phyloP scores from a whole-genome alignment of 2,329 filamentous ascomycete species.

The Stachybotrys elegans region DNA sequence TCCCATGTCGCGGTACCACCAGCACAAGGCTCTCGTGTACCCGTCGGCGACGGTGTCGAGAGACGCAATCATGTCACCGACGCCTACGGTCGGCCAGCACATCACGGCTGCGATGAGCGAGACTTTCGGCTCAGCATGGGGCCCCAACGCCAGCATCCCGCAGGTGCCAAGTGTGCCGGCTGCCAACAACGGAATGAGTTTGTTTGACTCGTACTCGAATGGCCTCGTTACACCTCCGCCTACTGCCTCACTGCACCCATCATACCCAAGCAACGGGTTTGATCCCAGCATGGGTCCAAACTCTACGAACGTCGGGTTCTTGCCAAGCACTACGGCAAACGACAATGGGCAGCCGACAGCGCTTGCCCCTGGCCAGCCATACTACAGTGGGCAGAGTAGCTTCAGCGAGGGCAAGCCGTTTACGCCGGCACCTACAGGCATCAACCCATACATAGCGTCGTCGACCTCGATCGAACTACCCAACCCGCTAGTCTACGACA shows the following conservation, averaged over 20 bases:
- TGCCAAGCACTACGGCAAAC: conserved; percentile 21
- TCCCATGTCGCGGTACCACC: conserved; percentile 53
- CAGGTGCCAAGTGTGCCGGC: conserved; percentile 28
- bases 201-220: conserved; percentile 46
- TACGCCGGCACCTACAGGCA: conserved; percentile 20
- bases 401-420: conserved; percentile 29
- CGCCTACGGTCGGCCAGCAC: conserved; percentile 44
- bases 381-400: conserved; percentile 26
- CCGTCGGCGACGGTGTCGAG: conserved; percentile 26
- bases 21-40: conserved; percentile 39
- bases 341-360: conserved; percentile 18
- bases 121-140: conserved; percentile 47
- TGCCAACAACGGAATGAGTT: conserved; percentile 27
- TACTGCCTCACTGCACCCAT: conserved; percentile 43
- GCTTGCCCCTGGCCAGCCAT: conserved; percentile 21
- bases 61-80: conserved; percentile 50
- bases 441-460: conserved; percentile 23
- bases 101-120: conserved; percentile 52
- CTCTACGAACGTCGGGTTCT: conserved; percentile 22
- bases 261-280: conserved; percentile 38
- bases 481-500: conserved; percentile 28
- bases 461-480: conserved; percentile 25
- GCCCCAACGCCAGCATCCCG: conserved; percentile 23
- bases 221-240: conserved; percentile 54
- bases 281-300: conserved; percentile 29